phyloP scores from a whole-genome alignment of 257 asterid genomes.

The Oldenlandia corymbosa region DNA sequence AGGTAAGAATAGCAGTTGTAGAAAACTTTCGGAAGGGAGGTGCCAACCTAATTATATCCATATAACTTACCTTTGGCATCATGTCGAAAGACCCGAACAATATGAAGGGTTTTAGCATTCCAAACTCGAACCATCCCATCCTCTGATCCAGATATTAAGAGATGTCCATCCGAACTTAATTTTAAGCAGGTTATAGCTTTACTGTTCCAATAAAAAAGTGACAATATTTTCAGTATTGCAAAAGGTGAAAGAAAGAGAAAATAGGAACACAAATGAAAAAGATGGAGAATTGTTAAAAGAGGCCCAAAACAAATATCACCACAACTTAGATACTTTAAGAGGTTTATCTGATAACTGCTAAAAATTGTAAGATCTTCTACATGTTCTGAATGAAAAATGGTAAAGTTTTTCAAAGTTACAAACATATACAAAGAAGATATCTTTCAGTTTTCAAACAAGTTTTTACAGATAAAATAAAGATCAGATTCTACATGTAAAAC shows the following conservation, averaged over 20 bases:
- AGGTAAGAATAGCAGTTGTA: background rate
- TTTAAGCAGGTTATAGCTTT: slow-evolving; percentile 88
- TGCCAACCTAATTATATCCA: background rate
- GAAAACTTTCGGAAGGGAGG: background rate
- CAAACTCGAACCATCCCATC: slow-evolving; percentile 90
- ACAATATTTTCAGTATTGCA: slow-evolving; percentile 17
- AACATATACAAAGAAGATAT: background rate
- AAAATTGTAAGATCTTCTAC: background rate
- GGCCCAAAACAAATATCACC: slow-evolving; percentile 14
- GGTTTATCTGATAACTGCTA: background rate
- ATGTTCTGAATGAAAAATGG: background rate
- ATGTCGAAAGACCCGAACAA: slow-evolving; percentile 55
- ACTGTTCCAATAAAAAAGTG: slow-evolving; percentile 45
- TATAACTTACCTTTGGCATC: slow-evolving; percentile 60
- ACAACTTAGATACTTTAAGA: background rate
- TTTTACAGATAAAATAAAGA: too few species aligned
- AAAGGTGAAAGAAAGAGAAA: slow-evolving; percentile 8
- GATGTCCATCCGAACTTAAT: slow-evolving; percentile 57
- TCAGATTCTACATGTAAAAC: too few species aligned
- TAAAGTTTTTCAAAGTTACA: background rate
- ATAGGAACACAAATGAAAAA: slow-evolving; percentile 3
- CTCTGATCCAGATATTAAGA: slow-evolving; percentile 80
- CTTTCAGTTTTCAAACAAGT: background rate
- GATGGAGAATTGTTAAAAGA: slow-evolving; percentile 13
- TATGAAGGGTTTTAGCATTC: slow-evolving; percentile 66